Conservation (phyloP, 495 filamentous ascomycete genomes). For the Patellaria atrata region DNA sequence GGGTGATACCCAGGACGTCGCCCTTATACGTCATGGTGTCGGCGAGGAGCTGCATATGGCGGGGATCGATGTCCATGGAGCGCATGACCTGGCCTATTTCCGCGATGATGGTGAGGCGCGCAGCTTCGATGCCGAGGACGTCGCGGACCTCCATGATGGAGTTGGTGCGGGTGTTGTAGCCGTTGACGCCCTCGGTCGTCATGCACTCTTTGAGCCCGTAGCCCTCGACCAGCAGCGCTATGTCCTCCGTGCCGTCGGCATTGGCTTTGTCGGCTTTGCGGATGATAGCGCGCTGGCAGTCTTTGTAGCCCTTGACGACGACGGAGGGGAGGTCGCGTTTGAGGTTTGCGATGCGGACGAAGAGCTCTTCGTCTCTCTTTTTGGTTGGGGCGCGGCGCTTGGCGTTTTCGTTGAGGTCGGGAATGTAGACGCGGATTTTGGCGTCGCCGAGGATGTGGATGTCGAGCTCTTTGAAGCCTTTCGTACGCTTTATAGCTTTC, state of each 20-base stretch:
- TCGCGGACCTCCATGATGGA: constrained; percentile 79
- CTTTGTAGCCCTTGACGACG: constrained; percentile 72
- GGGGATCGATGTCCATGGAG: constrained; percentile 90
- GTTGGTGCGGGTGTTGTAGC: constrained; percentile 58
- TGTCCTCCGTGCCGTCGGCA: constrained; percentile 34
- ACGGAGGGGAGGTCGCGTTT: constrained; percentile 69
- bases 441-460: constrained; percentile 29
- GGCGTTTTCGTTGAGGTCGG: constrained; percentile 5
- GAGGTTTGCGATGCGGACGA: constrained; percentile 67
- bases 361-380: constrained; percentile 48
- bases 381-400: constrained; percentile 11
- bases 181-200: constrained; percentile 77
- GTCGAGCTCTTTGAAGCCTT: constrained; percentile 56
- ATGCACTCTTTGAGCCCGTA: constrained; percentile 83
- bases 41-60: constrained; percentile 96
- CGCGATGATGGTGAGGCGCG: constrained; percentile 62
- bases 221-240: constrained; percentile 69
- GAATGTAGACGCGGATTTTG: constrained; percentile 41
- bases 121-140: constrained; percentile 97
- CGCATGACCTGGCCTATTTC: constrained; percentile 77
- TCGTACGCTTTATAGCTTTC: constrained; percentile 55
- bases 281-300: constrained; percentile 77
- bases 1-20: constrained; percentile 92
- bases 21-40: constrained; percentile 99
- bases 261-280: constrained; percentile 51